Evolutionary conservation across 345 rosid genomes (phyloP).

Genomic region (Litchi chinensis): DNA sequence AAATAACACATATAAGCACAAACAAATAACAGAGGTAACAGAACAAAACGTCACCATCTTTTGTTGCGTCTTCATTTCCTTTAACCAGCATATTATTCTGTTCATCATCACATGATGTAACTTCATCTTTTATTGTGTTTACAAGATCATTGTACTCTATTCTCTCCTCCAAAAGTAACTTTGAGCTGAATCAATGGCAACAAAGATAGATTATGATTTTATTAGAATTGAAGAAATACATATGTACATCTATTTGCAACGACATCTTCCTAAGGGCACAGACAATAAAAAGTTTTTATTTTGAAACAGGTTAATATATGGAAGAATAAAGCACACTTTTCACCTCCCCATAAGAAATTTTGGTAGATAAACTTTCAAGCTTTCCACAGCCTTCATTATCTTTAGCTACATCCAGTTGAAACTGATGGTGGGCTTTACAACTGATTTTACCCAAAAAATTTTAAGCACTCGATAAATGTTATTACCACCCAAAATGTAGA

Average conservation of each 20-base stretch:
- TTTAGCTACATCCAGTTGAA: background rate
- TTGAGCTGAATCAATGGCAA: constrained; percentile 60
- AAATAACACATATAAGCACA: background rate
- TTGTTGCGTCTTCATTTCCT: constrained; percentile 36
- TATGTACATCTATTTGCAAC: background rate
- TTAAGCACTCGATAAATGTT: background rate
- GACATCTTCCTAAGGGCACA: background rate
- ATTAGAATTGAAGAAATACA: background rate
- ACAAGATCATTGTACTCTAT: constrained; percentile 93
- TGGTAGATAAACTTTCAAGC: background rate
- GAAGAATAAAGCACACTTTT: background rate
- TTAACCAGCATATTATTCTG: constrained; percentile 29
- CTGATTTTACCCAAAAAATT: background rate
- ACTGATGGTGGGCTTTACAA: background rate
- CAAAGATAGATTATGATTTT: background rate
- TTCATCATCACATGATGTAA: constrained; percentile 27
- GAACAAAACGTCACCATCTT: constrained; percentile 40
- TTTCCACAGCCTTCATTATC: background rate
- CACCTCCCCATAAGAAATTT: background rate
- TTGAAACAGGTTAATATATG: background rate
- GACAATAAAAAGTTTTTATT: background rate
- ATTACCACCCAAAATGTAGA: background rate
- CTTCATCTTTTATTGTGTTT: constrained; percentile 42
- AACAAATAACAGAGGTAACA: background rate
- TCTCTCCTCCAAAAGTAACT: constrained; percentile 67